Evolutionary conservation across 2,329 filamentous ascomycete species (phyloP), one percentile per base, ranked within the genome.

Genomic region (Aureobasidium zeae): DNA sequence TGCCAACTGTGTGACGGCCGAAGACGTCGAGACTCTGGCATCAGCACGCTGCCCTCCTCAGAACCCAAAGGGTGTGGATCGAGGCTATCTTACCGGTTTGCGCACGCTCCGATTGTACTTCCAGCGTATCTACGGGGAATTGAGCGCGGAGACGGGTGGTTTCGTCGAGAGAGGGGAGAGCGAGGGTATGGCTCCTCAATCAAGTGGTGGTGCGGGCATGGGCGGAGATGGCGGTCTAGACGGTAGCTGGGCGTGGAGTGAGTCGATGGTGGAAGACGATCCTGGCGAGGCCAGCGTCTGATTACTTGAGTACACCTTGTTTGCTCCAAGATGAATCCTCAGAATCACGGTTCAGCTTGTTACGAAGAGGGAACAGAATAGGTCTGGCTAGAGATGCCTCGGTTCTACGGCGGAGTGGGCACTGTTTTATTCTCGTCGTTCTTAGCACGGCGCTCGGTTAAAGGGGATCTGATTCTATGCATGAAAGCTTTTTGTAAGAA

Each of bases 1-100:
- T 67, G 91, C 91, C 51, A 98, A 98, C 61, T 95, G 89, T 57
- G 81, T 96, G 25, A 96, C 88, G 1, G 84, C 86, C 3, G 83
- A 91, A 52, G 87, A 94, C 55, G 60, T 65, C 37, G 33, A 45
- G 17, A 36, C 43, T 16, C 65, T 73, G 1, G 64, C 79, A 9
- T 70, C 77, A 47, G 65, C 70, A 2, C 65, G 70, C 13, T 95
- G 89, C 54, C 91, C 91, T 11, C 91, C 91, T 4, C 74, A 77
- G 47, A 77, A 93, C 57, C 85, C 86, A 0, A 68, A 81, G 25
- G 81, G 86, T 48, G 80, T 94, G 5, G 91, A 98, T 53, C 76
- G 80, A 20, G 91, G 91, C 0, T 98, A 96, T 56, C 68, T 98
- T 29, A 81, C 88, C 45, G 91, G 91, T 0, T 64, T 98, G 47